phyloP scores from a whole-genome alignment of 179 eudicot species.

The Silene vulgaris region DNA sequence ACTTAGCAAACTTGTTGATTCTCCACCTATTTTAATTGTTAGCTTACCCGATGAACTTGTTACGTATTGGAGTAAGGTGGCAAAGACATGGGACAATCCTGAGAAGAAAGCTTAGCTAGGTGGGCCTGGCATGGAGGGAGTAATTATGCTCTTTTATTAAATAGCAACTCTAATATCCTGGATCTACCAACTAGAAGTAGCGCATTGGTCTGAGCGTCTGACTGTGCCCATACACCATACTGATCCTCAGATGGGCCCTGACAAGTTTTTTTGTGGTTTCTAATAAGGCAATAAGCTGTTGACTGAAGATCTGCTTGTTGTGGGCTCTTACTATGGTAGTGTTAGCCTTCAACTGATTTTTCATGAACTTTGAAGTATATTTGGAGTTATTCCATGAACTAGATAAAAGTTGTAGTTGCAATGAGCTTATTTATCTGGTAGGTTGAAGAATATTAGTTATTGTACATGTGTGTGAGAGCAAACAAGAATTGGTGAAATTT shows the following conservation, averaged over 20 bases:
- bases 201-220: not conserved
- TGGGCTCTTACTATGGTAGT: not conserved
- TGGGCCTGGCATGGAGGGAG: not conserved
- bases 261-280: not conserved
- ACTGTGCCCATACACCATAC: not conserved
- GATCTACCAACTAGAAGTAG: not conserved
- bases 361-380: conserved; percentile 4
- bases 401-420: not conserved
- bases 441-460: too few species aligned
- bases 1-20: not conserved
- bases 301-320: not conserved
- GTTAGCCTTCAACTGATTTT: not conserved
- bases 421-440: not conserved
- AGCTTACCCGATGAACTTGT: too few species aligned
- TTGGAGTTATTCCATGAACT: not conserved
- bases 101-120: not conserved
- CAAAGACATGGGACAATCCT: not conserved
- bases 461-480: too few species aligned
- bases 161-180: not conserved
- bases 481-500: too few species aligned
- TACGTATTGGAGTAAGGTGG: not conserved
- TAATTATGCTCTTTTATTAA: not conserved
- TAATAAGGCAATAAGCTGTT: not conserved
- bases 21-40: not conserved
- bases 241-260: not conserved